Base-by-base conservation (phyloP, 2,329 filamentous ascomycete species). In the Fusarium phyllophilum region DNA sequence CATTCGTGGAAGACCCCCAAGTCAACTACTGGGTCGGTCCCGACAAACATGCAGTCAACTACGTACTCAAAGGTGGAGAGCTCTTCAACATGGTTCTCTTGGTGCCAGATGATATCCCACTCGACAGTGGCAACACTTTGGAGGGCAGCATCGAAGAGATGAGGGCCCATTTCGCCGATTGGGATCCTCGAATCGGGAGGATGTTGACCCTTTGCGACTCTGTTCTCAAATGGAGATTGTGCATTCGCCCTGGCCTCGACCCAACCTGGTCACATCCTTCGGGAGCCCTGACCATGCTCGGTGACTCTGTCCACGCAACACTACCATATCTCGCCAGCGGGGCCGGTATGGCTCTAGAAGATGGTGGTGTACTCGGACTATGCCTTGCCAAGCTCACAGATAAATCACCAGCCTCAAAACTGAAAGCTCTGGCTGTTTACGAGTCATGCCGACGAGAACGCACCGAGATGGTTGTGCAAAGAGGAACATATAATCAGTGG, bases 401-500 rank as follows among this genome's bases (percentile, higher is more conserved):
- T 3, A 56, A 56, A 8, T 56, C 36, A 0, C 48, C 48, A 4
- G n/a, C 29, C 13, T 61, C 58, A 10, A 61, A 61, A 5, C 31
- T 56, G 0, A 56, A 56, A 3, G 58, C 48, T 5, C 24, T 61
- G 0, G 36, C 36, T 8, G 22, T 39, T 3, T 62, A 62, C 20
- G 60, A 62, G 18, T 14, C 51, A 12, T 62, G 51, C 4, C 33
- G 60, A n/a, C 10, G 52, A 46, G 51, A 45, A 6, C 60, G 91
- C 8, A 92, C 90, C 0, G 87, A 90, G 51, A 87, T 84, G 70
- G 86, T 92, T 0, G 90, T 92, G 0, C 81, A 86, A 17, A 81
- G 89, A 5, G 90, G 90, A 0, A 91, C 89, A n/a, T 78, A 85
- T 18, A 89, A 92, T 70, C 90, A 91, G 74, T 86, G 87, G 75